Evolutionary conservation across 1,139 yeast genomes (phyloP).

Genomic region (Taphrina flavorubra): DNA sequence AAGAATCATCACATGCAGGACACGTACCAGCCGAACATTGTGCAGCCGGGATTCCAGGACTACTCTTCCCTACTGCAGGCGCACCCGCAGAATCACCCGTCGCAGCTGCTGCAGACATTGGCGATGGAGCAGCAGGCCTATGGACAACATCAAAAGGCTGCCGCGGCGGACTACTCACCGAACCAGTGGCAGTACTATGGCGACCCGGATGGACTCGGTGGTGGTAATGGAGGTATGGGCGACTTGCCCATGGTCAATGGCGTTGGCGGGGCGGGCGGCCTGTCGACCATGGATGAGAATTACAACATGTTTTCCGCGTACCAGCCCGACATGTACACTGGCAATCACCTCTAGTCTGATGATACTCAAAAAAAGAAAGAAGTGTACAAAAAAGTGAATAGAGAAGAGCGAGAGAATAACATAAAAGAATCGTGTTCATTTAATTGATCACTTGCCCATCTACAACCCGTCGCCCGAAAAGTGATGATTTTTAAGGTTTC

Average conservation of each 20-base stretch:
- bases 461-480: too few relatives aligned
- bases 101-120: constrained; percentile 9
- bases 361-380: neutral
- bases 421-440: too few relatives aligned
- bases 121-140: constrained; percentile 6
- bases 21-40: constrained; percentile 15
- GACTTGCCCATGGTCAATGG: neutral
- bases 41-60: constrained; percentile 2
- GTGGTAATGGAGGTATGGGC: neutral
- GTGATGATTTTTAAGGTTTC: neutral
- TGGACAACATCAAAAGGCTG: neutral
- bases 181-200: constrained; percentile 19
- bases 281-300: neutral
- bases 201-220: neutral
- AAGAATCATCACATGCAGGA: constrained; percentile 11
- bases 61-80: constrained; percentile 13
- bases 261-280: neutral
- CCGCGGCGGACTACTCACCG: constrained; percentile 1
- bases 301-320: constrained; percentile 2
- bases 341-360: neutral
- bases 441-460: too few relatives aligned
- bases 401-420: neutral
- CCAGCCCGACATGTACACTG: constrained; percentile 4
- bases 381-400: neutral
- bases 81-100: neutral